phyloP scores from a whole-genome alignment of 495 filamentous ascomycete species.

The Ramalina intermedia region DNA sequence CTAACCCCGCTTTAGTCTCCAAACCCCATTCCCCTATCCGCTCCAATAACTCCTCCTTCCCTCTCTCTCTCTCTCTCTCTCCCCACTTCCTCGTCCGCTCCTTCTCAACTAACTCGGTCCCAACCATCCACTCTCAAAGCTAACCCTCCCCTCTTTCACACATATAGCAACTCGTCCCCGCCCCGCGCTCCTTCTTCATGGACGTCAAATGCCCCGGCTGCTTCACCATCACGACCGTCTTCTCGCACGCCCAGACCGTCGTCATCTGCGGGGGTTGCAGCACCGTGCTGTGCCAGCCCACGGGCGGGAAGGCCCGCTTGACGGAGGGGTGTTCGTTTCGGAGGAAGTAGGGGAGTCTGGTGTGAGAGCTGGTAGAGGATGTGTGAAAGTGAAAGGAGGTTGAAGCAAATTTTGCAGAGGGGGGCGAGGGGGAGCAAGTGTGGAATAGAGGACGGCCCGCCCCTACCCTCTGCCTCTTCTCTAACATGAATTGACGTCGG shows the following conservation, averaged over 20 bases:
- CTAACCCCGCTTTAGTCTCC: too few relatives aligned
- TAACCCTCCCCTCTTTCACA: slow-evolving; percentile 2
- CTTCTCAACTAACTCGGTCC: too few relatives aligned
- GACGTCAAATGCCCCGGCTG: slow-evolving; percentile 99
- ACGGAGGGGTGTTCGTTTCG: slow-evolving; percentile 99
- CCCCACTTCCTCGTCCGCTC: neutral
- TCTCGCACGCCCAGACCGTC: slow-evolving; percentile 99
- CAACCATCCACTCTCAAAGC: neutral
- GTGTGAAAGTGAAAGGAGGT: too few relatives aligned
- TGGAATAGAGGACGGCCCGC: too few relatives aligned
- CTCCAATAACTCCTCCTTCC: neutral
- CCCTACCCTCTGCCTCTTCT: too few relatives aligned
- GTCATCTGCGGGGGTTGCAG: slow-evolving; percentile 98
- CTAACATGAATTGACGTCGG: too few relatives aligned
- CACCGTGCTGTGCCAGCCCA: slow-evolving; percentile 94
- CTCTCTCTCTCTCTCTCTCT: neutral
- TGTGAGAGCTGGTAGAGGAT: too few relatives aligned
- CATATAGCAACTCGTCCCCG: slow-evolving; percentile 72
- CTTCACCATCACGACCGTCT: slow-evolving; percentile 99
- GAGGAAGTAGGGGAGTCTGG: slow-evolving; percentile 68
- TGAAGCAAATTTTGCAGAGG: too few relatives aligned
- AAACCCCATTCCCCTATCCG: neutral
- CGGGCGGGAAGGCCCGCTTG: slow-evolving; percentile 90
- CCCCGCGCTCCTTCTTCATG: slow-evolving; percentile 99
- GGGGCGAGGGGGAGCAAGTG: too few relatives aligned